Percentiles rank a stretch among this genome's conserved stretches.
These are phyloP conservation scores for Paramecium caudatum DNA, from an alignment of 73 alveolate genomes.

Conservation along the genomic window DNA sequence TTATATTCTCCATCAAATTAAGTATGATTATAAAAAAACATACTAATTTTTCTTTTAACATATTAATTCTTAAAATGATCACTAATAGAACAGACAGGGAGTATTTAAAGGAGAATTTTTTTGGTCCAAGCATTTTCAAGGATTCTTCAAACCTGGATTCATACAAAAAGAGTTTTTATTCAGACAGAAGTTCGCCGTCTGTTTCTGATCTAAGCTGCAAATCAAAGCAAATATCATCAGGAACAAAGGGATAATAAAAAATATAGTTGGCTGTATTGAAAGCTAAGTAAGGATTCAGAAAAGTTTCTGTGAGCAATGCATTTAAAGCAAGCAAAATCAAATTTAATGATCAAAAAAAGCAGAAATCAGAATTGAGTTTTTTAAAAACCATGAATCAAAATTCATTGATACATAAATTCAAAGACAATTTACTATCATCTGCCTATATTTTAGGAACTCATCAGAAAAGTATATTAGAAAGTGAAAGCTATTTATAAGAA, in stretches of 20 bases:
- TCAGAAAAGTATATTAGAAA: not conserved
- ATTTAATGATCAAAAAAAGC: not conserved
- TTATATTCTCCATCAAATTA: no score
- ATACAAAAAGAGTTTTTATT: not conserved
- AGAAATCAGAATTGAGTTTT: not conserved
- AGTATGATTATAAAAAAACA: no score
- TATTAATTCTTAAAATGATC: not conserved
- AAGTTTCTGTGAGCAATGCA: not conserved
- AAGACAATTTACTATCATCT: not conserved
- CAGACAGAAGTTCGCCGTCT: not conserved
- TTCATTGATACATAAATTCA: not conserved
- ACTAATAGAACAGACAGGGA: slow-evolving; percentile 16
- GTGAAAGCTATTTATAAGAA: not conserved
- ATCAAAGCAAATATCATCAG: not conserved
- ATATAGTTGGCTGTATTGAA: not conserved
- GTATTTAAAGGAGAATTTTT: not conserved
- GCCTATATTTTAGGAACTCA: not conserved
- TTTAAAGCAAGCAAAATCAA: not conserved
- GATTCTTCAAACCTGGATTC: not conserved
- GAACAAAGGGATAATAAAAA: not conserved
- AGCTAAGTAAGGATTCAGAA: not conserved
- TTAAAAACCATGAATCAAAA: not conserved
- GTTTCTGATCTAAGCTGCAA: not conserved
- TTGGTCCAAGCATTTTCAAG: not conserved
- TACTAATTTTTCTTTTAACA: no score